phyloP scores from a whole-genome alignment of 106 monocot genomes.

The Xerophyta viscosa region DNA sequence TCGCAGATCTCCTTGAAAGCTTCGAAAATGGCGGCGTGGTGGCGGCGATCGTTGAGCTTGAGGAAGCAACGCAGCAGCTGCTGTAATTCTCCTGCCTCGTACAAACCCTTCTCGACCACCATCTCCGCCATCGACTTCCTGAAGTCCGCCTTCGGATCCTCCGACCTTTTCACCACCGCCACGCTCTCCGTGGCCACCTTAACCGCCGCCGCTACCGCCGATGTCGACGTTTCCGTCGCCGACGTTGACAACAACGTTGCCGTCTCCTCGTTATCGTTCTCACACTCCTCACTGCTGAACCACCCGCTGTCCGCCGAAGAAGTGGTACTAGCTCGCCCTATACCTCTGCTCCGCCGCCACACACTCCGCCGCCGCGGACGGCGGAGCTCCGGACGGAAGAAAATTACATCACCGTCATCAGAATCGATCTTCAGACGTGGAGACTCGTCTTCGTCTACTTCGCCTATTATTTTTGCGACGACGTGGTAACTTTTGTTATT shows the following conservation, averaged over 20 bases:
- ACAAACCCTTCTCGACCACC: constrained; percentile 75
- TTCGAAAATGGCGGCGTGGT: constrained; percentile 46
- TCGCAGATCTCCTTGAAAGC: constrained; percentile 70
- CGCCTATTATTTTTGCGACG: too few relatives aligned
- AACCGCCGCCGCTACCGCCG: constrained; percentile 5
- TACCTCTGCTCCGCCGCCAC: background rate
- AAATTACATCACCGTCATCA: constrained; percentile 7
- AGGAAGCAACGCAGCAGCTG: constrained; percentile 71
- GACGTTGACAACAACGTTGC: background rate
- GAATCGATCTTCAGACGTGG: constrained; percentile 16
- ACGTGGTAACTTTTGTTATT: constrained; percentile 61
- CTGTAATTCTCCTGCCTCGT: constrained; percentile 53
- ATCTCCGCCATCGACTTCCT: constrained; percentile 84
- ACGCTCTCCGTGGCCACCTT: constrained; percentile 36
- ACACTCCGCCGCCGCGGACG: background rate
- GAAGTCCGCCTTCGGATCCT: constrained; percentile 69
- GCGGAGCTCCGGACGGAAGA: constrained; percentile 7
- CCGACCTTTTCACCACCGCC: constrained; percentile 77
- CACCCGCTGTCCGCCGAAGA: constrained; percentile 29
- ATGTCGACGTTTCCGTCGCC: background rate
- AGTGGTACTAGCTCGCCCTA: constrained; percentile 12
- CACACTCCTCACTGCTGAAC: constrained; percentile 48
- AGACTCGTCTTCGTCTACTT: constrained; percentile 1
- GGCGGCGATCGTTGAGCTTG: constrained; percentile 51
- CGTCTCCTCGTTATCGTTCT: constrained; percentile 8